Conservation (phyloP, 2,329 filamentous ascomycete species). For the Cordyceps cicadae region DNA sequence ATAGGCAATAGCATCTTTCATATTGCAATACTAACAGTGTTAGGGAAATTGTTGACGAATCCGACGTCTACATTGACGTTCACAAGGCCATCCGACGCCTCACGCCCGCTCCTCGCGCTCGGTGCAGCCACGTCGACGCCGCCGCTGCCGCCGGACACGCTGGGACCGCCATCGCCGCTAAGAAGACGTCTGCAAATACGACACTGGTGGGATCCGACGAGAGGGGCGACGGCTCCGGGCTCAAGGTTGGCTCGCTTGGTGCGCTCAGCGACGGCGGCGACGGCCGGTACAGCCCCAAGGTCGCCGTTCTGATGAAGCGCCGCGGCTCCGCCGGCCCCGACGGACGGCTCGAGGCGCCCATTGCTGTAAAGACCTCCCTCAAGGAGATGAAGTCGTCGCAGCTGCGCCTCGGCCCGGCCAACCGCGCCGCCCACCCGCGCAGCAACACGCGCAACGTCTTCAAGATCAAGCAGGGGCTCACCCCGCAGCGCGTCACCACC, state of each 20-base stretch:
- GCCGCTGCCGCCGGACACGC: conserved; percentile 23
- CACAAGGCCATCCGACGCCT: conserved; percentile 94
- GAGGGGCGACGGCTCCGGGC: conserved; percentile 28
- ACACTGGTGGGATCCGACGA: conserved; percentile 32
- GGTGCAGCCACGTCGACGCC: conserved; percentile 36
- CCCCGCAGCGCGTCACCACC: conserved; percentile 15
- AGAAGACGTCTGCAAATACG: conserved; percentile 22
- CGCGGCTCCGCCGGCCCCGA: conserved; percentile 48
- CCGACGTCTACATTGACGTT: conserved; percentile 95
- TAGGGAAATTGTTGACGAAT: conserved; percentile 97
- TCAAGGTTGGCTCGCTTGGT: conserved; percentile 28
- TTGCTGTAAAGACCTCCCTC: conserved; percentile 52
- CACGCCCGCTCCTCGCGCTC: conserved; percentile 71
- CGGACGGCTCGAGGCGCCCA: conserved; percentile 37
- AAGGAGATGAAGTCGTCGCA: conserved; percentile 56
- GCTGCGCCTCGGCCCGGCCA: conserved; percentile 59
- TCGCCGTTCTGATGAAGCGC: conserved; percentile 52
- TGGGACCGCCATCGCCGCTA: conserved; percentile 24
- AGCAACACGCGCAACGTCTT: conserved; percentile 54
- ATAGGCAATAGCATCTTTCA: neutral
- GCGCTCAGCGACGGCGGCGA: conserved; percentile 30
- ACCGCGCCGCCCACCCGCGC: conserved; percentile 54
- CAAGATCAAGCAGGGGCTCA: conserved; percentile 51
- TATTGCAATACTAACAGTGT: conserved; percentile 15
- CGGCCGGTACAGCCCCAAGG: conserved; percentile 37